These are phyloP conservation scores for Puccinia coronata DNA, from an alignment of 1,284 basidiomycete species.

Conservation along the genomic window DNA sequence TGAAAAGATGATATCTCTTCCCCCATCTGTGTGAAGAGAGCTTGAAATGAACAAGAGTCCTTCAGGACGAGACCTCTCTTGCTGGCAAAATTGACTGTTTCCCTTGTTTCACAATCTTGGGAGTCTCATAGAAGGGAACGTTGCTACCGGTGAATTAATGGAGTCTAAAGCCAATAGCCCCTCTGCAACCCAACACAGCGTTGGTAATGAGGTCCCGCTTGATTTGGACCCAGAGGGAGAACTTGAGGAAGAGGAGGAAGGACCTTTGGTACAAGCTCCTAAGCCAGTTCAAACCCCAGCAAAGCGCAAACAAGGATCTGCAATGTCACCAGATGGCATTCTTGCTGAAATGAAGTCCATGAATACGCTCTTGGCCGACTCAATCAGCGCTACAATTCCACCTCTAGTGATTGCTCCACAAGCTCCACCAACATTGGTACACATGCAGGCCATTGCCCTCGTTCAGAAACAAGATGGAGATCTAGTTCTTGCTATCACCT, in stretches of 20 bases:
- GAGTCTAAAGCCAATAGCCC: no score
- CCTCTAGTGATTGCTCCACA: neutral
- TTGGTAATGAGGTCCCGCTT: no score
- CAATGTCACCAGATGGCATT: neutral
- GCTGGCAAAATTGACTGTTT: neutral
- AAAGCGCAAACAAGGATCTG: conserved; percentile 11
- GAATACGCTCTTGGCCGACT: neutral
- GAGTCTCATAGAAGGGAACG: neutral
- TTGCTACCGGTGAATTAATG: neutral
- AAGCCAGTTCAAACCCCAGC: neutral
- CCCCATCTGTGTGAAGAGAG: neutral
- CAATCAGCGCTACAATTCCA: neutral
- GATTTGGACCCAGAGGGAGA: no score
- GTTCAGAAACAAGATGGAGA: neutral
- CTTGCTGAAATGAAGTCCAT: neutral
- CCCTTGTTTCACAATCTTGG: neutral
- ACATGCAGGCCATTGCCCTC: neutral
- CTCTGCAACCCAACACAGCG: no score
- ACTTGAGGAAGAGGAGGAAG: no score
- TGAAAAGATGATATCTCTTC: neutral
- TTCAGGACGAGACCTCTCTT: neutral
- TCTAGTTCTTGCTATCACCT: no score
- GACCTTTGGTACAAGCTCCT: neutral
- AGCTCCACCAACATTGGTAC: neutral
- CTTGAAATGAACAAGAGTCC: neutral